Evolutionary conservation across 441 rosid genomes (phyloP).

Genomic region (Aleurites moluccanus): DNA sequence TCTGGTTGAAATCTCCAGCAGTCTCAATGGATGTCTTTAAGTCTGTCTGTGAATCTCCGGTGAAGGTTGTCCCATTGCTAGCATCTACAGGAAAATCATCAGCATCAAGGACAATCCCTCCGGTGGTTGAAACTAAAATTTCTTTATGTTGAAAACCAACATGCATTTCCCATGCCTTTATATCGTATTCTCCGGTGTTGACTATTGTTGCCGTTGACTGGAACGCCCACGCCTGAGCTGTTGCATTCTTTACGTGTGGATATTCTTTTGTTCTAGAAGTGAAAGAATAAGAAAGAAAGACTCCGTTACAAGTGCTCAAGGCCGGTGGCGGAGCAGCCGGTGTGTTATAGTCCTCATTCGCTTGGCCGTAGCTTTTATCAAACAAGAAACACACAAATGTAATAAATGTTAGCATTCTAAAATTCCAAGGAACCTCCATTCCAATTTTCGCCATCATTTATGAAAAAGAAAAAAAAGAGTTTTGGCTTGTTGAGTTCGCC

Average conservation of each 20-base stretch:
- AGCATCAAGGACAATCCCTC: slow-evolving; percentile 45
- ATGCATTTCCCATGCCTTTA: slow-evolving; percentile 70
- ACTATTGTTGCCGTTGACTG: slow-evolving; percentile 58
- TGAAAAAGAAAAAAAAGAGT: not conserved
- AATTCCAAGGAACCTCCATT: slow-evolving; percentile 33
- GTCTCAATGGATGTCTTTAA: slow-evolving; percentile 58
- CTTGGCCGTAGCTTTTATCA: slow-evolving; percentile 39
- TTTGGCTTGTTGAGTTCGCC: too few relatives aligned
- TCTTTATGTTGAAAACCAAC: slow-evolving; percentile 68
- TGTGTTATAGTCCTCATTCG: slow-evolving; percentile 26
- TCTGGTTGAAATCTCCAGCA: slow-evolving; percentile 55
- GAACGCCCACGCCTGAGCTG: slow-evolving; percentile 86
- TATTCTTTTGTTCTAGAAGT: slow-evolving; percentile 47
- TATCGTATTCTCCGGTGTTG: slow-evolving; percentile 62
- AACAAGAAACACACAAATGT: slow-evolving; percentile 6
- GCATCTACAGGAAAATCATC: slow-evolving; percentile 49
- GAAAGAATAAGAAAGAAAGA: slow-evolving; percentile 60
- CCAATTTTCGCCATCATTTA: slow-evolving; percentile 14
- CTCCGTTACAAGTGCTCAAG: slow-evolving; percentile 54
- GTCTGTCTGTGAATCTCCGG: slow-evolving; percentile 42
- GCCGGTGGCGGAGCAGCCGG: slow-evolving; percentile 51
- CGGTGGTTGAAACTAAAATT: slow-evolving; percentile 58
- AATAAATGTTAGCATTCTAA: slow-evolving; percentile 9
- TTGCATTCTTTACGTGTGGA: slow-evolving; percentile 56
- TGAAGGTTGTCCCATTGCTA: slow-evolving; percentile 53